Base-by-base conservation (phyloP, 2,329 filamentous ascomycete genomes). In the Parafenestella ontariensis region DNA sequence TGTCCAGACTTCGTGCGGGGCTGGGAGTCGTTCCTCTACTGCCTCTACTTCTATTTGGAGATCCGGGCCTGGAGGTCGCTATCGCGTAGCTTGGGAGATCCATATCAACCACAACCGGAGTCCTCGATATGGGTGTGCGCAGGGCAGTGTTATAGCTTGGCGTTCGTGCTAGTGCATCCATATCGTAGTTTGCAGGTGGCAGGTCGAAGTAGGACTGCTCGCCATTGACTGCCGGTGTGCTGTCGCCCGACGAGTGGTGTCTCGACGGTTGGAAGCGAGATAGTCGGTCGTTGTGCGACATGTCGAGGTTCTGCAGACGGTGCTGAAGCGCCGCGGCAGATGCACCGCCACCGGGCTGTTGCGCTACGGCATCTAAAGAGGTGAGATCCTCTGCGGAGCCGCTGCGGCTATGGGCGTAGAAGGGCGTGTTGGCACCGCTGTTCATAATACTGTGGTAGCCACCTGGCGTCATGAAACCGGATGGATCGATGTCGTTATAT, bases 401-500 rank as follows among this genome's bases (percentile, higher is more conserved):
- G 42, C 88, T 85, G 51, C 92, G 87, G 49, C 83, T 86, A 37
- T 84, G 82, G 1, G 90, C 83, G 66, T 87, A 87, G 65, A 92
- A 88, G 0, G 95, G 95, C 31, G 92, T 97, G 71, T 85, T 92
- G 52, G 91, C 71, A 17, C 77, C 79, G 58, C 78, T 83, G 54
- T 69, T 73, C 50, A 65, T 69, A 21, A 88, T 88, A 49, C 90
- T 78, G 81, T 84, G 68, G 48, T 73, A 73, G 31, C 85, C 79
- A 1, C 83, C 87, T 1, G 91, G 90, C 0, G 90, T 93, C 76
- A 92, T 88, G 72, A 93, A 90, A n/a, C 91, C 91, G 48, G 83
- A 87, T 8, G 86, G 83, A 65, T 96, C 91, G 52, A 97, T 84
- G 58, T 94, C 91, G 63, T 92, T 91, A 77, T 96, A 99, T 1